Evolutionary conservation across 768 basidiomycete species (phyloP), one percentile per base, ranked within the genome.

Genomic region (Tephrocybe sp.): DNA sequence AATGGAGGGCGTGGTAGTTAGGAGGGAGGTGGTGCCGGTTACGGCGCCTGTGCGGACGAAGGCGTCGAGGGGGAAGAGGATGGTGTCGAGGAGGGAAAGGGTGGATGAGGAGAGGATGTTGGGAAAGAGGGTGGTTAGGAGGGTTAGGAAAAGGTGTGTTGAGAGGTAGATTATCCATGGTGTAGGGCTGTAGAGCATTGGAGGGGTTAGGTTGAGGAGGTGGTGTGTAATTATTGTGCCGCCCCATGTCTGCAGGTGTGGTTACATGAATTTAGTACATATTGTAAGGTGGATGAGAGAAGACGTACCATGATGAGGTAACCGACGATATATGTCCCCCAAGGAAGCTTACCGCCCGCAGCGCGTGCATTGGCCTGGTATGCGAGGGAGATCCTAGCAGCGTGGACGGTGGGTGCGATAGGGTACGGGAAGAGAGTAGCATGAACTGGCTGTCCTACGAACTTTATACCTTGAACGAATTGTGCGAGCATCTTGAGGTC

Each of bases 61-160:
- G 14, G 74, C 77, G 54, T 82, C 80, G 26, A 80, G 52, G 1
- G 78, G 78, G 61, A 77, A 76, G n/a, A 80, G 61, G 13, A 70
- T 32, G 20, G 75, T 72, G 53, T 79, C 77, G 41, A 75, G 53
- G 38, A 71, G 35, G 3, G 64, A 64, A 17, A 72, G 61, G 14
- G 70, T 58, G 39, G 54, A 7, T 20, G 33, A 51, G 20, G 26
- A 17, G 26, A 49, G 43, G 17, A 35, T 46, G 51, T n/a, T 11
- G 2, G 77, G 76, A 45, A 72, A 65, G 35, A 68, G 45, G 16
- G 57, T 41, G 58, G 79, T 75, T 16, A 80, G 43, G 9, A 63
- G 54, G 0, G 77, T 78, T n/a, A 78, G 56, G 34, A 69, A 19
- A 19, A 79, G 58, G 58, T 80, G 78, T 2, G 76, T 71, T 1